Conservation (phyloP, 495 filamentous ascomycete species). For the Jackrogersella multiformis region DNA sequence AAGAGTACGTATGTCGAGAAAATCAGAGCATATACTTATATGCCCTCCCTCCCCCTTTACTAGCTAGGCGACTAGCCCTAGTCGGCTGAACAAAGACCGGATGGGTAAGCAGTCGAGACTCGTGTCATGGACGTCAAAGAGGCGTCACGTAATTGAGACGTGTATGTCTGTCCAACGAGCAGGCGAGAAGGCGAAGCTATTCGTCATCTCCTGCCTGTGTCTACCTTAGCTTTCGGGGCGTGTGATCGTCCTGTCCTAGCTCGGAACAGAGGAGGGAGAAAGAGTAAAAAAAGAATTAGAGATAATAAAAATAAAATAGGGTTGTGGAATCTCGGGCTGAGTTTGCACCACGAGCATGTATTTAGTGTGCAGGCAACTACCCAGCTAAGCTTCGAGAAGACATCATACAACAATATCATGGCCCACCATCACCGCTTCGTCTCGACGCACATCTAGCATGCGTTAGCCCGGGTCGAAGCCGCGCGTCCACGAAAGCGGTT, state of each 20-base stretch:
- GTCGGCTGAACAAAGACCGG: slow-evolving; percentile 37
- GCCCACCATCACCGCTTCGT: slow-evolving; percentile 3
- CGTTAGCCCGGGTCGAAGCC: slow-evolving; percentile 18
- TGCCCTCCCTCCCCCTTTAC: background rate
- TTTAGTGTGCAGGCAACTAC: slow-evolving; percentile 11
- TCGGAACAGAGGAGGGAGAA: slow-evolving; percentile 2
- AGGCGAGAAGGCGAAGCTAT: slow-evolving; percentile 4
- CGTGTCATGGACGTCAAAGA: slow-evolving; percentile 26
- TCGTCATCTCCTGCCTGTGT: slow-evolving; percentile 6
- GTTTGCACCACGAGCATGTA: slow-evolving; percentile 8
- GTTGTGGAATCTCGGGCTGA: slow-evolving; percentile 25
- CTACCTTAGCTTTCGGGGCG: slow-evolving; percentile 22
- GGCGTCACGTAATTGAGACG: slow-evolving; percentile 17
- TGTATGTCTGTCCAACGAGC: slow-evolving; percentile 6
- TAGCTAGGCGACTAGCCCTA: background rate
- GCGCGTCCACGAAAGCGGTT: slow-evolving; percentile 34
- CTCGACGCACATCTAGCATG: background rate
- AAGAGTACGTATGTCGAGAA: background rate
- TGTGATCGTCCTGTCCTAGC: slow-evolving; percentile 21
- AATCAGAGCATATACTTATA: slow-evolving; percentile 36
- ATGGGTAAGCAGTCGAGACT: slow-evolving; percentile 29
- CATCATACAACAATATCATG: background rate
- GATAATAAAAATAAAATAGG: slow-evolving; percentile 16
- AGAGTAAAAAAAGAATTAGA: background rate
- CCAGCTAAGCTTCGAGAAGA: slow-evolving; percentile 27